Evolutionary conservation across 2,329 filamentous ascomycete species (phyloP).

Genomic region (Neonectria magnoliae): DNA sequence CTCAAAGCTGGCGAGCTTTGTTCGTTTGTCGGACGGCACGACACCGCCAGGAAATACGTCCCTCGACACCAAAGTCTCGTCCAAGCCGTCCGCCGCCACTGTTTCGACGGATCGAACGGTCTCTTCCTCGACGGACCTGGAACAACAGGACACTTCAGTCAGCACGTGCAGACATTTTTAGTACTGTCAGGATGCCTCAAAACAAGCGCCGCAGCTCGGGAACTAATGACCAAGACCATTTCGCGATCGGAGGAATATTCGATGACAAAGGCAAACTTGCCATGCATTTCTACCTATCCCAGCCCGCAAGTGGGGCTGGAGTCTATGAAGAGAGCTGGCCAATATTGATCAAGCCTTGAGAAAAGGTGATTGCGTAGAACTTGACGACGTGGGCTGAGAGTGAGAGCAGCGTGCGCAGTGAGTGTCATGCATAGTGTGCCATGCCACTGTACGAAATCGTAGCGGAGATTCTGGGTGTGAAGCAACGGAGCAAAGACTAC

Average conservation of each 20-base stretch:
- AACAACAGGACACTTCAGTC: slow-evolving; percentile 5
- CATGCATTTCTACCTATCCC: slow-evolving; percentile 17
- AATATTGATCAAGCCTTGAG: slow-evolving; percentile 9
- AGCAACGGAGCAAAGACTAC: slow-evolving; percentile 9
- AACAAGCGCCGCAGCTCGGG: not conserved
- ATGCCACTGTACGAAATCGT: slow-evolving; percentile 16
- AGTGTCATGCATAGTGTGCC: slow-evolving; percentile 14
- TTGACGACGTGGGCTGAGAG: slow-evolving; percentile 19
- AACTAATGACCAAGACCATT: slow-evolving; percentile 14
- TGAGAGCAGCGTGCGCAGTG: slow-evolving; percentile 20
- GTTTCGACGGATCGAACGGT: not conserved
- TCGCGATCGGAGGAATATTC: not conserved
- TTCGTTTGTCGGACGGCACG: slow-evolving; percentile 6
- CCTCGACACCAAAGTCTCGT: slow-evolving; percentile 9
- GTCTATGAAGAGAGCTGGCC: slow-evolving; percentile 20
- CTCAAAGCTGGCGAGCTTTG: slow-evolving; percentile 17
- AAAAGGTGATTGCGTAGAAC: slow-evolving; percentile 23
- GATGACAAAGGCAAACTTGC: slow-evolving; percentile 17
- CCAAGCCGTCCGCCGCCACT: slow-evolving; percentile 6
- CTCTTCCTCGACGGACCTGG: slow-evolving; percentile 15
- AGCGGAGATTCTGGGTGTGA: slow-evolving; percentile 8
- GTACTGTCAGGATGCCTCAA: slow-evolving; percentile 7
- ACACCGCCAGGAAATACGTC: slow-evolving; percentile 14
- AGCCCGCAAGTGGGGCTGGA: slow-evolving; percentile 12
- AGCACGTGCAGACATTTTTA: slow-evolving; percentile 19